phyloP scores from a whole-genome alignment of 768 basidiomycete species.

The Trichaptum fuscoviolaceum region DNA sequence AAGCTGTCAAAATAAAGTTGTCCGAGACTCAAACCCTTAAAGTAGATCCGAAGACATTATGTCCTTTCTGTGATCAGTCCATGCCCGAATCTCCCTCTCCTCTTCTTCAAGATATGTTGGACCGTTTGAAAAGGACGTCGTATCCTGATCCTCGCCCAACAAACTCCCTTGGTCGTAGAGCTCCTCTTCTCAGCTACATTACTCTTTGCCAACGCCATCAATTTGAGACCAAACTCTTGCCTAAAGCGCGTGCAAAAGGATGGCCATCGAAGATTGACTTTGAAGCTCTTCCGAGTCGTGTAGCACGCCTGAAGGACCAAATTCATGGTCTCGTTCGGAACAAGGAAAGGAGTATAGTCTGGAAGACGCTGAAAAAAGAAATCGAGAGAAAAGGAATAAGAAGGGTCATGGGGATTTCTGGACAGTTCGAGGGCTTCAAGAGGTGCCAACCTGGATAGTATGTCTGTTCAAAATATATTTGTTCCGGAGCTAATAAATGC shows the following conservation, averaged over 20 bases:
- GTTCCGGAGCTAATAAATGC: not conserved
- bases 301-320: conserved; percentile 42
- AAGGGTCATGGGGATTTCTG: conserved; percentile 60
- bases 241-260: conserved; percentile 61
- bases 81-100: conserved; percentile 62
- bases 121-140: conserved; percentile 48
- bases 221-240: conserved; percentile 70
- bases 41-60: conserved; percentile 62
- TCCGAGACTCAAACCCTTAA: not conserved
- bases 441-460: conserved; percentile 89
- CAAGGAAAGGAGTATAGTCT: conserved; percentile 53
- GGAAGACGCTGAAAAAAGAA: conserved; percentile 59
- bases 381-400: conserved; percentile 62
- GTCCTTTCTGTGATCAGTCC: conserved; percentile 75
- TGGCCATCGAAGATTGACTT: conserved; percentile 79
- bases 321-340: conserved; percentile 52
- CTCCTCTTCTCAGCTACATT: conserved; percentile 48
- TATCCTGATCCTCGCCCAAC: conserved; percentile 55
- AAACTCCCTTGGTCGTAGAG: conserved; percentile 58
- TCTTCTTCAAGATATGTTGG: conserved; percentile 48
- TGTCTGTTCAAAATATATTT: conserved; percentile 26
- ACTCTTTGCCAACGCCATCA: conserved; percentile 72
- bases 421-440: conserved; percentile 75
- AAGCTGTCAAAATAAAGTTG: not conserved
- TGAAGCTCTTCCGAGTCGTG: conserved; percentile 43